These are phyloP conservation scores for Delitschia confertaspora DNA, from an alignment of 495 filamentous ascomycete genomes.

Conservation along the genomic window DNA sequence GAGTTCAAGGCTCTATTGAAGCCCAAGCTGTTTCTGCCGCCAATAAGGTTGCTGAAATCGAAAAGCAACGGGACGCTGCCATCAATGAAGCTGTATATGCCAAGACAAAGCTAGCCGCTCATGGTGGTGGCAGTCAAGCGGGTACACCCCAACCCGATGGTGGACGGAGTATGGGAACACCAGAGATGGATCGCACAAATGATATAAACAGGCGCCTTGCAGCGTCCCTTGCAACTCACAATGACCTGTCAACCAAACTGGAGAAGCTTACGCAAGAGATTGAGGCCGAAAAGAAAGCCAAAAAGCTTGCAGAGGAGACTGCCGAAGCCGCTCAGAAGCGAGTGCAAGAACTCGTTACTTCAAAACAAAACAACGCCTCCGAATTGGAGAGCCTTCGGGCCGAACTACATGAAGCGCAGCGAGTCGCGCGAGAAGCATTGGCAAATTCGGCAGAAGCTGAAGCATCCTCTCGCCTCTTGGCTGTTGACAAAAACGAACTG, in stretches of 20 bases:
- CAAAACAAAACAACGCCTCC: conserved; percentile 66
- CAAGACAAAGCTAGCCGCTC: conserved; percentile 83
- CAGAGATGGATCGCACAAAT: conserved; percentile 52
- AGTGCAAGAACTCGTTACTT: conserved; percentile 70
- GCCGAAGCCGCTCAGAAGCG: conserved; percentile 72
- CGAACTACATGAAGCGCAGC: conserved; percentile 70
- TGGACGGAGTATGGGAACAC: conserved; percentile 44
- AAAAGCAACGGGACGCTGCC: conserved; percentile 85
- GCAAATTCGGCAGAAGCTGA: conserved; percentile 66
- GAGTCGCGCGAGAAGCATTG: conserved; percentile 66
- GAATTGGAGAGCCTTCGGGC: conserved; percentile 78
- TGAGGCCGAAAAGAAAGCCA: conserved; percentile 66
- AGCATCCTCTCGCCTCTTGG: conserved; percentile 59
- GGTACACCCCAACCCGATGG: conserved; percentile 63
- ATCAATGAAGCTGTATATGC: conserved; percentile 90
- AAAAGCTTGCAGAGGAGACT: conserved; percentile 81
- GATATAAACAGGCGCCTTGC: conserved; percentile 81
- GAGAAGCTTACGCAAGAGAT: conserved; percentile 60
- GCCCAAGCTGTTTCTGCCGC: conserved; percentile 75
- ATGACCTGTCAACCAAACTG: conserved; percentile 61
- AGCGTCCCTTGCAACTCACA: conserved; percentile 63
- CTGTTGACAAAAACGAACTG: conserved; percentile 76
- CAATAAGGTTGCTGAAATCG: conserved; percentile 81
- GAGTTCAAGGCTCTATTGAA: conserved; percentile 79
- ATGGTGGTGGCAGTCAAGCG: conserved; percentile 55